Percentiles rank a stretch among this genome's conserved stretches.
phyloP scores from a whole-genome alignment of 2,329 filamentous ascomycete genomes.

The Tricladium varicosporioides region DNA sequence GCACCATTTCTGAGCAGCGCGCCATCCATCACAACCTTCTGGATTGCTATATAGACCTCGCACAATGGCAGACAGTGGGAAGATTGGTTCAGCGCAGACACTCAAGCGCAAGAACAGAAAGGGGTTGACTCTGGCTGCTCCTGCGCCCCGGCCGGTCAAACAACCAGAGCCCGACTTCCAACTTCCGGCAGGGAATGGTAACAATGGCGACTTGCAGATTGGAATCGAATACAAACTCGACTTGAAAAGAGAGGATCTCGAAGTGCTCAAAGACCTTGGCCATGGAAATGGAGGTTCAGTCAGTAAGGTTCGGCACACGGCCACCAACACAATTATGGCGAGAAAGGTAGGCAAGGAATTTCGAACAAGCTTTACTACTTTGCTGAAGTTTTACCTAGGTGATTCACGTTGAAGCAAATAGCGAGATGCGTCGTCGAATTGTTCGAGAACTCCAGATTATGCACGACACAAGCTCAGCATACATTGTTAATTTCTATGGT shows the following conservation, averaged over 20 bases:
- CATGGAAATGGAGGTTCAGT: constrained; percentile 97
- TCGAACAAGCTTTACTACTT: not conserved
- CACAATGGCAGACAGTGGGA: constrained; percentile 47
- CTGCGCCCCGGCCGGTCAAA: constrained; percentile 67
- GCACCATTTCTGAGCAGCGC: not conserved
- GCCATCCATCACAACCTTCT: not conserved
- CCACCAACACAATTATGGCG: constrained; percentile 95
- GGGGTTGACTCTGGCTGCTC: constrained; percentile 82
- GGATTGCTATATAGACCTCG: not conserved
- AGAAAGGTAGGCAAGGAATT: constrained; percentile 68
- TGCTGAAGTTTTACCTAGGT: constrained; percentile 53
- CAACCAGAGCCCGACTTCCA: constrained; percentile 71
- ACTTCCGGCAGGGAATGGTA: constrained; percentile 57
- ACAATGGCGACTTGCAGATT: constrained; percentile 77
- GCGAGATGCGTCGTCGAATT: constrained; percentile 94
- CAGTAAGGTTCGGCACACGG: constrained; percentile 94
- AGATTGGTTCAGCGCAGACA: constrained; percentile 67
- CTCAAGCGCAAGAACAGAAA: constrained; percentile 99
- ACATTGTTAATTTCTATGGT: constrained; percentile 97
- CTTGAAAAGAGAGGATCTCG: constrained; percentile 84
- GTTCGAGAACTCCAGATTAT: constrained; percentile 97
- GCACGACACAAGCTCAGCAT: constrained; percentile 94
- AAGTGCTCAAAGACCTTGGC: constrained; percentile 91
- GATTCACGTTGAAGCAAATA: constrained; percentile 97
- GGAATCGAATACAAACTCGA: constrained; percentile 96